Conservation (phyloP, 2,329 filamentous ascomycete species). For the Bipolaris cookei region DNA sequence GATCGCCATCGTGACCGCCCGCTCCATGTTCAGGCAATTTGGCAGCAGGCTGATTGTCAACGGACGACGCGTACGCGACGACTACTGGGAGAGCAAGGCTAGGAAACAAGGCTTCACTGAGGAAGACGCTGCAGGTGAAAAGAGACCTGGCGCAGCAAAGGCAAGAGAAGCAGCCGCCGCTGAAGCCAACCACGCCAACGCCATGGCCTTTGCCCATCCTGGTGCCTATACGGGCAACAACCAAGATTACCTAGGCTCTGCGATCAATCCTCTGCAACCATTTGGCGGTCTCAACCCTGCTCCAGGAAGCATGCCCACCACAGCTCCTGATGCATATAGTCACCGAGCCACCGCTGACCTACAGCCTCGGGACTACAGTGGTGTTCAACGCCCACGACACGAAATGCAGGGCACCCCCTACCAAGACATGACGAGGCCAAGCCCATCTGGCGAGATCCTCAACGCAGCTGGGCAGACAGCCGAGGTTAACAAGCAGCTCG, state of each 20-base stretch:
- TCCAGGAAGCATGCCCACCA: constrained; percentile 74
- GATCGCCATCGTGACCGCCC: constrained; percentile 95
- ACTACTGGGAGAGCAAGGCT: constrained; percentile 98
- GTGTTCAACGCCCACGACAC: constrained; percentile 83
- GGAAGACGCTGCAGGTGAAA: constrained; percentile 93
- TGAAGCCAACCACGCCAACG: constrained; percentile 63
- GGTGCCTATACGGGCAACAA: constrained; percentile 42
- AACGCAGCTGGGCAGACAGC: constrained; percentile 87
- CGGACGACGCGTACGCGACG: constrained; percentile 89
- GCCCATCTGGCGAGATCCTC: constrained; percentile 77
- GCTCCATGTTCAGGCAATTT: constrained; percentile 99
- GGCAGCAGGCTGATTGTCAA: constrained; percentile 91
- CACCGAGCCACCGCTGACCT: constrained; percentile 77
- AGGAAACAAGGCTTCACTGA: constrained; percentile 98
- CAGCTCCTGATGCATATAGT: constrained; percentile 68
- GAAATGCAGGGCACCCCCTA: constrained; percentile 84
- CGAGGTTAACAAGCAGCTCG: constrained; percentile 87
- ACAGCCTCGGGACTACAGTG: constrained; percentile 79
- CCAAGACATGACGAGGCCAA: constrained; percentile 81
- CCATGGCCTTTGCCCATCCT: constrained; percentile 42
- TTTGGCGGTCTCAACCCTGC: constrained; percentile 69
- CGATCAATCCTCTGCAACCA: constrained; percentile 43
- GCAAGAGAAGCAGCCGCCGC: constrained; percentile 81
- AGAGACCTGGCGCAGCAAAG: constrained; percentile 89
- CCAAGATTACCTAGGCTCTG: constrained; percentile 41